Base-by-base conservation (phyloP, 768 basidiomycete genomes). In the Saitozyma podzolica region DNA sequence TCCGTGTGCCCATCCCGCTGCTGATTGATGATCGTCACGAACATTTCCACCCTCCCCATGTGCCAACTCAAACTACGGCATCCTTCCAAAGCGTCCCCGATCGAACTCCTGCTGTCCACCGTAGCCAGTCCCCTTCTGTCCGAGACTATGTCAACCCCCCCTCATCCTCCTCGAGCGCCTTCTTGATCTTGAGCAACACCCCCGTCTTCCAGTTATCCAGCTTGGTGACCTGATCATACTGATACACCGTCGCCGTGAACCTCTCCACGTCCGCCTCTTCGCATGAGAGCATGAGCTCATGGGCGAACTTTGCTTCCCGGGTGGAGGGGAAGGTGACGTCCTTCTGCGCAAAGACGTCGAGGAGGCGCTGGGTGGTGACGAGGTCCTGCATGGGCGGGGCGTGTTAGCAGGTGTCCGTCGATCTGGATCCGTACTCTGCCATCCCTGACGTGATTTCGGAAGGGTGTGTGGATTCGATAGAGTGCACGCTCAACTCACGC, bases 191-290 rank as follows among this genome's bases (percentile, higher is more conserved):
- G 73, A 98, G 82, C 75, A 99, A 79, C 55, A 99, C 88, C 39
- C 79, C 83, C 51, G 94, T 98, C 85, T 97, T 98, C 93, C 92
- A 96, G 79, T 89, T 89, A 78, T 98, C 95, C 75, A 99, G 81
- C 81, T 91, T 92, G 45, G 87, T 89, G 64, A 97, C 86, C 75
- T 92, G 88, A 78, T 98, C 93, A 77, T 86, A 98, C 77, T 94
- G 92, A 49, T 86, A 86, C n/a, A 95, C 88, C n/a, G 88, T 87
- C 16, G 81, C 87, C 6, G 90, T 91, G 77, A 89, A 95, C 29
- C 82, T 80, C 69, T 90, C 87, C 80, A 85, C 71, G 81, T 90
- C 89, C 7, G 86, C 88, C 40, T 81, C 82, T 58, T 88, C 87
- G 60, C 88, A 85, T 5, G 91, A 87, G n/a, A 93, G 89, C 40